A percentile compares a stretch with the other conserved stretches of the same genome.
Conservation (phyloP, 1,284 basidiomycete species). For the Peniophora sp. region DNA sequence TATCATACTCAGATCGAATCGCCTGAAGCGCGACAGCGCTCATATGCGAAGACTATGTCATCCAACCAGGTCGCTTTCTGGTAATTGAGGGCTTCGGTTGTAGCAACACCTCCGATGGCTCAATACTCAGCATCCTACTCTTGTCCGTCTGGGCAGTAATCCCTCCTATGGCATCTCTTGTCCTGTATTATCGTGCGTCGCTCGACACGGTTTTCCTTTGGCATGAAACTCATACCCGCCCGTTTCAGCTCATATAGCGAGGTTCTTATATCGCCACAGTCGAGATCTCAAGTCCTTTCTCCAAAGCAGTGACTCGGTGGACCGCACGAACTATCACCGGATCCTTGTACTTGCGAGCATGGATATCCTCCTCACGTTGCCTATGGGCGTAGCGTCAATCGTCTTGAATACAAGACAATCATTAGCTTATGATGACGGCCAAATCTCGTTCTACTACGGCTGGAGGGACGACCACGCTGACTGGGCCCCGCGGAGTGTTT, state of each 20-base stretch:
- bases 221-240: background rate
- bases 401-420: background rate
- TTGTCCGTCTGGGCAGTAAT: background rate
- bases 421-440: too few species aligned
- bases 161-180: background rate
- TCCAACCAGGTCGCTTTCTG: background rate
- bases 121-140: background rate
- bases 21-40: too few species aligned
- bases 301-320: background rate
- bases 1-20: too few species aligned
- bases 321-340: background rate
- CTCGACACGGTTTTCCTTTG: background rate
- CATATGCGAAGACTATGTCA: background rate
- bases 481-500: background rate
- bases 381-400: background rate
- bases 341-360: background rate
- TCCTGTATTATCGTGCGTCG: background rate
- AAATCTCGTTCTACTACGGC: background rate
- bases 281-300: background rate
- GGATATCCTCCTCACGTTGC: background rate
- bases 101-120: background rate
- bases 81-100: background rate
- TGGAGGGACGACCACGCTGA: background rate
- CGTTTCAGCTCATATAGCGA: background rate
- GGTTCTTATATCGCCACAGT: background rate